Evolutionary conservation across 768 basidiomycete genomes (phyloP).

Genomic region (Termitomyces sp.): DNA sequence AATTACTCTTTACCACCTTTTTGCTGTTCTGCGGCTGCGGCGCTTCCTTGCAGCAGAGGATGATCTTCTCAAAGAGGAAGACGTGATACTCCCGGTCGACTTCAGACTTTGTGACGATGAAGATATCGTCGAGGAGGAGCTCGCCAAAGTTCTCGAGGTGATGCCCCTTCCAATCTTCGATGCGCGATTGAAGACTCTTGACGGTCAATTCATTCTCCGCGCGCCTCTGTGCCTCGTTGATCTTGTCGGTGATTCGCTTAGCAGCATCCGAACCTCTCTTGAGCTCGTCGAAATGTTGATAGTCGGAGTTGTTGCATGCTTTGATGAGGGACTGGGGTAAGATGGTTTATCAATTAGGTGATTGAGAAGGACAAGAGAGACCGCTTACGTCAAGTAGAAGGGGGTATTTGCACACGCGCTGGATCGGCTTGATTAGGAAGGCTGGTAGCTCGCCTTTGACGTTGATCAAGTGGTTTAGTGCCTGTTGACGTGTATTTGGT

Average conservation of each 20-base stretch:
- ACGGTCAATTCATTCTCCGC: conserved; percentile 91
- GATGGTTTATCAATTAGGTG: conserved; percentile 4
- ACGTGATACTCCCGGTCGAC: conserved; percentile 98
- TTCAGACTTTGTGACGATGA: conserved; percentile 93
- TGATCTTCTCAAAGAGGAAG: conserved; percentile 98
- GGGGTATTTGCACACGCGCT: conserved; percentile 98
- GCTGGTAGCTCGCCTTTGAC: conserved; percentile 90
- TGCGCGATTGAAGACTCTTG: conserved; percentile 75
- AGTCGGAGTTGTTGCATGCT: conserved; percentile 55
- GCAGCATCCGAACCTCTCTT: conserved; percentile 80
- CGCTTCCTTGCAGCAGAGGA: conserved; percentile 97
- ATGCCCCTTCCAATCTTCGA: conserved; percentile 99
- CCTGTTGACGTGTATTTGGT: conserved; percentile 48
- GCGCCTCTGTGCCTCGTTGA: conserved; percentile 92
- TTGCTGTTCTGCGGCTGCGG: conserved; percentile 51
- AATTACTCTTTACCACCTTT: conserved; percentile 79
- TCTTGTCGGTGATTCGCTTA: conserved; percentile 90
- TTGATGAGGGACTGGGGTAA: conserved; percentile 64
- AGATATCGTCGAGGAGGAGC: conserved; percentile 91
- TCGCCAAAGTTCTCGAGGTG: conserved; percentile 92
- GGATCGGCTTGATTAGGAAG: conserved; percentile 97
- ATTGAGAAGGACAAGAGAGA: conserved; percentile 8
- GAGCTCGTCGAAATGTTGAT: conserved; percentile 75
- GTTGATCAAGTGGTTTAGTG: conserved; percentile 80
- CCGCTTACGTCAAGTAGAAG: conserved; percentile 80